Conservation (phyloP, 805 yeast genomes). For the Kodamaea jinghongensis region DNA sequence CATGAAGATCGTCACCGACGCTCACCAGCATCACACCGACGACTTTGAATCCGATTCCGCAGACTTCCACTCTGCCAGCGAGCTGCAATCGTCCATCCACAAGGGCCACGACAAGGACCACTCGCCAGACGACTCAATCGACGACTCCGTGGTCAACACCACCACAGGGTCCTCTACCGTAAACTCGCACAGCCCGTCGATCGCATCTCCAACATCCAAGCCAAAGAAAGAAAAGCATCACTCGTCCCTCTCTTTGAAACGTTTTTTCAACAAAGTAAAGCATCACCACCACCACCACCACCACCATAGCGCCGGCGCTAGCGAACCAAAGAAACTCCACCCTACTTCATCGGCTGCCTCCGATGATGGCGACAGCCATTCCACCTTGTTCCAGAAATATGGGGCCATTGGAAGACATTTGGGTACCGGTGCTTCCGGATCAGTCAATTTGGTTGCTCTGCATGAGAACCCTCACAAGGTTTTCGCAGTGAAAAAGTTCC, state of each 20-base stretch:
- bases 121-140: slow-evolving; percentile 1
- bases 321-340: slow-evolving; percentile 4
- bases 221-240: slow-evolving; percentile 18
- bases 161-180: not conserved
- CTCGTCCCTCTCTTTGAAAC: slow-evolving; percentile 32
- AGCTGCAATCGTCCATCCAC: slow-evolving; percentile 6
- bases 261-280: slow-evolving; percentile 52
- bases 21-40: slow-evolving; percentile 2
- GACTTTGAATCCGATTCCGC: slow-evolving; percentile 6
- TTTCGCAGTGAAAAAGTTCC: slow-evolving; percentile 85
- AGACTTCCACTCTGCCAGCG: slow-evolving; percentile 9
- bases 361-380: slow-evolving; percentile 11
- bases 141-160: slow-evolving; percentile 1
- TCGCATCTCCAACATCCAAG: slow-evolving; percentile 1
- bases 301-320: slow-evolving; percentile 9
- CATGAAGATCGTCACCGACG: slow-evolving; percentile 4
- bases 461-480: slow-evolving; percentile 50
- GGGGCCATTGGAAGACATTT: slow-evolving; percentile 66
- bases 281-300: slow-evolving; percentile 16
- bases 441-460: slow-evolving; percentile 75
- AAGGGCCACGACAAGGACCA: not conserved
- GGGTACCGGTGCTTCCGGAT: slow-evolving; percentile 95
- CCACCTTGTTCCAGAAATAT: slow-evolving; percentile 50
- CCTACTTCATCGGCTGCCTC: slow-evolving; percentile 6
- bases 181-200: slow-evolving; percentile 2